Percentiles rank a stretch among this genome's conserved stretches.
These are phyloP conservation scores for Globisporangium orthogonon DNA, from an alignment of 352 stramenopile genomes.

Conservation along the genomic window DNA sequence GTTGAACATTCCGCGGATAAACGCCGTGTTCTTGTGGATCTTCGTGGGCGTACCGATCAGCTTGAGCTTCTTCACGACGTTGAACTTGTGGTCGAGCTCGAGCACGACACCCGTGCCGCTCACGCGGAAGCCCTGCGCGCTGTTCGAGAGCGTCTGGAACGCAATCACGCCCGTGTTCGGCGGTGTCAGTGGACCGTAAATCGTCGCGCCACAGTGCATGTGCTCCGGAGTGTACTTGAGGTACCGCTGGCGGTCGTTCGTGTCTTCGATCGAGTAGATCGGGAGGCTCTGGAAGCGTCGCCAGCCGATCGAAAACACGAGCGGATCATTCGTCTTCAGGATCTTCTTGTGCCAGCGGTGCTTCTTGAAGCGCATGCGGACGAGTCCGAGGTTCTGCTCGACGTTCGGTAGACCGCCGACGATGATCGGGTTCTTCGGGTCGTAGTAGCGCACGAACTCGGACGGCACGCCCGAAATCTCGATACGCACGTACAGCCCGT, in stretches of 20 bases:
- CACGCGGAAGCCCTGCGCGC: constrained; percentile 94
- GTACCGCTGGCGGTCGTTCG: constrained; percentile 94
- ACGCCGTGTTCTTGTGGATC: constrained; percentile 99
- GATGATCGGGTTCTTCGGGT: constrained; percentile 83
- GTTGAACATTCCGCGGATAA: constrained; percentile 98
- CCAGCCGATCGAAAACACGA: constrained; percentile 99
- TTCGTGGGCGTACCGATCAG: constrained; percentile 97
- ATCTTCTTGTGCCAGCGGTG: constrained; percentile 99
- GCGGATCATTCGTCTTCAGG: constrained; percentile 97
- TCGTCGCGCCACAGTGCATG: constrained; percentile 99
- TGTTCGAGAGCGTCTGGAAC: constrained; percentile 94
- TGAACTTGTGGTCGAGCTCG: constrained; percentile 96
- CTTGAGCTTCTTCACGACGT: constrained; percentile 99
- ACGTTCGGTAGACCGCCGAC: constrained; percentile 95
- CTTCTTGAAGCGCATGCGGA: constrained; percentile 98
- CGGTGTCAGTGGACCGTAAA: constrained; percentile 94
- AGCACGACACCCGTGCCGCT: constrained; percentile 95
- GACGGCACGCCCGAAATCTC: constrained; percentile 91
- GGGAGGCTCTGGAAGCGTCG: constrained; percentile 98
- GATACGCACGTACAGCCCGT: constrained; percentile 97
- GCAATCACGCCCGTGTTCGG: constrained; percentile 97
- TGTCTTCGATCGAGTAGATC: constrained; percentile 98
- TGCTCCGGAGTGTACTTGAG: constrained; percentile 99
- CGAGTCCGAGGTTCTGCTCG: constrained; percentile 93
- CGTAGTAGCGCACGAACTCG: constrained; percentile 95